These are phyloP conservation scores for Capronia americana DNA, from an alignment of 2,329 filamentous ascomycete species.

Conservation along the genomic window DNA sequence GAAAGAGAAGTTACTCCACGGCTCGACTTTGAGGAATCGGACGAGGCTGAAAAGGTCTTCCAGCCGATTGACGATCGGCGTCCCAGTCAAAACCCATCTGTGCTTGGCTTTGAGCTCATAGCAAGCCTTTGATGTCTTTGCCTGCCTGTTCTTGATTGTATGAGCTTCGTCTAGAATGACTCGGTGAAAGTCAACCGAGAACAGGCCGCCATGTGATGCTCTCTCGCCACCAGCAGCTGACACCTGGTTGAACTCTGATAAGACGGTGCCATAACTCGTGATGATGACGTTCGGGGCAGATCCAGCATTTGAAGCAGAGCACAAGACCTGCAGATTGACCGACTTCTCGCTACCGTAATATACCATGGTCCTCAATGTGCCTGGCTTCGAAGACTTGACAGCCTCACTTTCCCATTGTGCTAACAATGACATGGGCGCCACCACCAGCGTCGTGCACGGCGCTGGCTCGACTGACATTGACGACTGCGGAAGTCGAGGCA, in stretches of 20 bases:
- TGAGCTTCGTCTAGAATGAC: conserved; percentile 96
- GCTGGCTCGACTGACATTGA: conserved; percentile 68
- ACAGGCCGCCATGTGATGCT: conserved; percentile 73
- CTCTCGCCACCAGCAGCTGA: conserved; percentile 69
- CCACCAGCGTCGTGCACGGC: conserved; percentile 87
- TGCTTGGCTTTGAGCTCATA: conserved; percentile 86
- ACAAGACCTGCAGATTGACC: conserved; percentile 77
- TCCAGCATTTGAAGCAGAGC: conserved; percentile 73
- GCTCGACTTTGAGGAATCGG: conserved; percentile 89
- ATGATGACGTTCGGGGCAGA: conserved; percentile 89
- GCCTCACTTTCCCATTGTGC: conserved; percentile 97
- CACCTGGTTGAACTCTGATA: conserved; percentile 86
- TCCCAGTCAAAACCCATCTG: conserved; percentile 92
- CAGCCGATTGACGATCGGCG: conserved; percentile 93
- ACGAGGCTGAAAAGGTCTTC: conserved; percentile 95
- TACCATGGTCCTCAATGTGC: conserved; percentile 80
- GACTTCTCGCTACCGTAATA: conserved; percentile 92
- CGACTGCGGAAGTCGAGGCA: conserved; percentile 67
- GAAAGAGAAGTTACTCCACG: conserved; percentile 98
- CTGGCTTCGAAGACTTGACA: conserved; percentile 83
- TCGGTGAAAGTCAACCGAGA: conserved; percentile 92
- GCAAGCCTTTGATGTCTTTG: conserved; percentile 93
- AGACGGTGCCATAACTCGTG: conserved; percentile 89
- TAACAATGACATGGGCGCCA: conserved; percentile 97
- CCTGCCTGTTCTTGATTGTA: conserved; percentile 85